A percentile compares a stretch with the other conserved stretches of the same genome.
phyloP scores from a whole-genome alignment of 164 flowering plant genomes.

The Aristolochia fimbriata region DNA sequence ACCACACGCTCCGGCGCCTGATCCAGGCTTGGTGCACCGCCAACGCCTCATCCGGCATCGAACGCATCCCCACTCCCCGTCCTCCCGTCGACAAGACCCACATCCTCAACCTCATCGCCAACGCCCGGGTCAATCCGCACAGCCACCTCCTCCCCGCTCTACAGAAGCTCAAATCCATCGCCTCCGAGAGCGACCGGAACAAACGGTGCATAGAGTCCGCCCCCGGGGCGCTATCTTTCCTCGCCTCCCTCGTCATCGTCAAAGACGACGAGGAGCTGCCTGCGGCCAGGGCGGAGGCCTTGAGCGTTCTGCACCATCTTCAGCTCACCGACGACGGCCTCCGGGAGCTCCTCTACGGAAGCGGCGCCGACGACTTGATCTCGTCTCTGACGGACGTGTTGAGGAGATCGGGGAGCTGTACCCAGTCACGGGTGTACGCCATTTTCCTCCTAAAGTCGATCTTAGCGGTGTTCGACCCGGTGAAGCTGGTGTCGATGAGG shows the following conservation, averaged over 20 bases:
- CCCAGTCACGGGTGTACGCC: conserved; percentile 38
- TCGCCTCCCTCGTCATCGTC: conserved; percentile 27
- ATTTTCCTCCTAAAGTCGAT: conserved; percentile 31
- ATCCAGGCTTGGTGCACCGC: conserved; percentile 80
- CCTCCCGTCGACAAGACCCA: conserved; percentile 34
- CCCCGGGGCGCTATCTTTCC: conserved; percentile 35
- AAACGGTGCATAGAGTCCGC: conserved; percentile 31
- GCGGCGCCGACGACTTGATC: conserved; percentile 27
- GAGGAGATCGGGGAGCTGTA: conserved; percentile 22
- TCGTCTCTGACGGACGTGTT: conserved; percentile 27
- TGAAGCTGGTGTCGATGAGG: conserved; percentile 20
- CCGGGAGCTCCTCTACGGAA: conserved; percentile 17
- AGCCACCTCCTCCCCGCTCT: conserved; percentile 13
- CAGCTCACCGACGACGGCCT: conserved; percentile 28
- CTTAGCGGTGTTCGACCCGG: conserved; percentile 43
- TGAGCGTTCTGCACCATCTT: conserved; percentile 32
- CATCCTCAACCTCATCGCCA: conserved; percentile 28
- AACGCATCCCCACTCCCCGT: conserved; percentile 64
- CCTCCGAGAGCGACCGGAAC: conserved; percentile 27
- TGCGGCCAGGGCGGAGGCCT: conserved; percentile 45
- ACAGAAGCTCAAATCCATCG: conserved; percentile 28
- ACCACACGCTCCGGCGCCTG: conserved; percentile 67
- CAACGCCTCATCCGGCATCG: conserved; percentile 37
- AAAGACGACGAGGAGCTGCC: too few relatives aligned
- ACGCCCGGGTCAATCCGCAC: conserved; percentile 16